Conservation (phyloP, 371 early-diverging fungal species). For the Mucor indicus region DNA sequence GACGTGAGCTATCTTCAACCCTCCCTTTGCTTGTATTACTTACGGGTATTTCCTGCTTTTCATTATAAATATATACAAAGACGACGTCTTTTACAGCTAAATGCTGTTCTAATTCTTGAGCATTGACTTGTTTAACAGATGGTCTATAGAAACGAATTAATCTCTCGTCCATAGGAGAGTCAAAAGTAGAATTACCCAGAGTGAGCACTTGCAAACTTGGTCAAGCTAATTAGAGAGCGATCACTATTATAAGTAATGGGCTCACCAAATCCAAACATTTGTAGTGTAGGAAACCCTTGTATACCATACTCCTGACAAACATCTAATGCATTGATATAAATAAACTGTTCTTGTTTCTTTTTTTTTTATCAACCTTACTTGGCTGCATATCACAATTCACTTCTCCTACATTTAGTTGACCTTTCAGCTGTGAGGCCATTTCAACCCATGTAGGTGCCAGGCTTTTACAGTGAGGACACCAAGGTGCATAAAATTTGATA, state of each 20-base stretch:
- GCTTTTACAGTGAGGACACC: slow-evolving; percentile 84
- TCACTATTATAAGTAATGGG: slow-evolving; percentile 26
- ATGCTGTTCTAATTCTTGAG: slow-evolving; percentile 13
- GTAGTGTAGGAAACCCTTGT: slow-evolving; percentile 81
- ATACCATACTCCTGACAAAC: slow-evolving; percentile 61
- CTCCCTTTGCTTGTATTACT: too few species aligned
- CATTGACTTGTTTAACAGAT: slow-evolving; percentile 21
- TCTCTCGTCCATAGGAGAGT: not conserved
- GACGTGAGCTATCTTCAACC: too few species aligned
- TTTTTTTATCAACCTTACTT: slow-evolving; percentile 30
- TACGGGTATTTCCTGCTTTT: slow-evolving; percentile 11
- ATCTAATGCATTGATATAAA: slow-evolving; percentile 8
- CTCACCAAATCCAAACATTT: slow-evolving; percentile 42
- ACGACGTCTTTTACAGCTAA: slow-evolving; percentile 27
- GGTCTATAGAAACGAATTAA: slow-evolving; percentile 10
- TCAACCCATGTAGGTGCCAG: slow-evolving; percentile 79
- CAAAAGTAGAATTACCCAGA: slow-evolving; percentile 22
- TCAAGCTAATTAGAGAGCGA: slow-evolving; percentile 50
- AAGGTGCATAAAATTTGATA: slow-evolving; percentile 83
- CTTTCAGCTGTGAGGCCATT: slow-evolving; percentile 60
- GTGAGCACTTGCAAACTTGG: slow-evolving; percentile 41
- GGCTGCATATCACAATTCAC: slow-evolving; percentile 75
- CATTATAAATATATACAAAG: slow-evolving; percentile 31
- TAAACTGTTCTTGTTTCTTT: too few species aligned
- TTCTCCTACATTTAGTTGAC: slow-evolving; percentile 77